These are phyloP conservation scores for Calonectria hawksworthii DNA, from an alignment of 2,329 filamentous ascomycete genomes.

Conservation along the genomic window DNA sequence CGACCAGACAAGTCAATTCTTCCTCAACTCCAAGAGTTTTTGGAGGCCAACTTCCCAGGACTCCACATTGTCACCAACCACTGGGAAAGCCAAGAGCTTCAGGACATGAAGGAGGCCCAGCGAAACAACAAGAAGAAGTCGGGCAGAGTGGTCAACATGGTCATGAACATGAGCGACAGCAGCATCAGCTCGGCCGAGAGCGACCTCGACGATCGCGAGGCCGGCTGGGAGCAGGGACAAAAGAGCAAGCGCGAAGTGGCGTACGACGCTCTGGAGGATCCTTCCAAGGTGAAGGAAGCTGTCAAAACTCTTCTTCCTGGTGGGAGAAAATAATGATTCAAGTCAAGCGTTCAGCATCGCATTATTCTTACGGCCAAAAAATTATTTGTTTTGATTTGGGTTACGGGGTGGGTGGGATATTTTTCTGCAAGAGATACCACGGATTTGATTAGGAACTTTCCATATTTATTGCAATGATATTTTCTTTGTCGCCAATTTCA, in stretches of 20 bases:
- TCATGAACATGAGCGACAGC: conserved; percentile 69
- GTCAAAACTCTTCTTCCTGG: conserved; percentile 47
- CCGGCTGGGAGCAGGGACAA: conserved; percentile 53
- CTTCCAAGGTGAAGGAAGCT: conserved; percentile 58
- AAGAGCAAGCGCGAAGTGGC: conserved; percentile 68
- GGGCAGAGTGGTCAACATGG: conserved; percentile 65
- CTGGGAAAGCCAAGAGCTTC: conserved; percentile 83
- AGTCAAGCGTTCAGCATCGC: conserved; percentile 22
- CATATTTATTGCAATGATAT: not conserved
- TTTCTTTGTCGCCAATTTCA: conserved; percentile 10
- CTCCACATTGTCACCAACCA: conserved; percentile 81
- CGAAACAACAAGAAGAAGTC: conserved; percentile 78
- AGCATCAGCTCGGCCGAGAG: conserved; percentile 68
- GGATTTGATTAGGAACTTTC: conserved; percentile 22
- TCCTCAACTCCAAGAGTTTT: conserved; percentile 77
- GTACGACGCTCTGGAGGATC: conserved; percentile 66
- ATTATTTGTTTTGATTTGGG: conserved; percentile 20
- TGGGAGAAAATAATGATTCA: conserved; percentile 34
- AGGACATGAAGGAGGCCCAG: conserved; percentile 82
- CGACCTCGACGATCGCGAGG: conserved; percentile 62
- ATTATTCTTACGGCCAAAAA: conserved; percentile 35
- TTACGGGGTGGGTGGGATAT: conserved; percentile 19
- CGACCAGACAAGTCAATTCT: conserved; percentile 85
- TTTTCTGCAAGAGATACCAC: conserved; percentile 38
- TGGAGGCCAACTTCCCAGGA: conserved; percentile 81